Base-by-base conservation (phyloP, 176 grass and related monocot species). In the Cymbopogon citratus region DNA sequence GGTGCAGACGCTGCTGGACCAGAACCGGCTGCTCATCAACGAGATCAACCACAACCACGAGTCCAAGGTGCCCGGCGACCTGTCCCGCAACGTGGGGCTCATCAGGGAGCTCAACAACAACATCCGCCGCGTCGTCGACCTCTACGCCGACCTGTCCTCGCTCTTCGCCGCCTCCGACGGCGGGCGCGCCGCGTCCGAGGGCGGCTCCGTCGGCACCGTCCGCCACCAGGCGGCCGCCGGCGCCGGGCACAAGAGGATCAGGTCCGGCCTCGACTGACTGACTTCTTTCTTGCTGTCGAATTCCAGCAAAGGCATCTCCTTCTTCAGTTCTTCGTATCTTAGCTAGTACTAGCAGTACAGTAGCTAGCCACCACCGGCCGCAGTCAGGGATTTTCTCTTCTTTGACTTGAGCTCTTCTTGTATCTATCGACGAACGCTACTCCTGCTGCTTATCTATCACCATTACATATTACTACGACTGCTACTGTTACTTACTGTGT, bases 1-100 rank as follows among this genome's bases (percentile, higher is more conserved):
- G 90, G 92, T 94, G 36, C 92, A 94, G 89, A 83, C 82, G 38
- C 67, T 94, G 71, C 84, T 94, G 23, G 92, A 94, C 81, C 87
- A 90, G 81, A 94, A 94, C 81, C 68, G 92, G 4, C 28, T 90
- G 1, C 86, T 94, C 67, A 94, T 94, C 85, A 92, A 75, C 75
- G 87, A 94, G 87, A 94, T 94, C 79, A 94, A 94, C 64, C 90
- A 94, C 74, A 94, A 94, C 85, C 92, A 94, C 70, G 90, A 94
- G 86, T 94, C 92, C 41, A 92, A 90, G 83, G 78, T 87, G 35
- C 90, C 92, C 41, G 90, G 88, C 66, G 86, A 90, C 66, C 90
- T 94, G 12, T 85, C 89, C 49, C 81, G 87, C 66, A 94, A 94
- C 73, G 92, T 94, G 9, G 92, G 90, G 23, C 87, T 94, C 65